Base-by-base conservation (phyloP, 805 yeast species). In the Candida verbasci region DNA sequence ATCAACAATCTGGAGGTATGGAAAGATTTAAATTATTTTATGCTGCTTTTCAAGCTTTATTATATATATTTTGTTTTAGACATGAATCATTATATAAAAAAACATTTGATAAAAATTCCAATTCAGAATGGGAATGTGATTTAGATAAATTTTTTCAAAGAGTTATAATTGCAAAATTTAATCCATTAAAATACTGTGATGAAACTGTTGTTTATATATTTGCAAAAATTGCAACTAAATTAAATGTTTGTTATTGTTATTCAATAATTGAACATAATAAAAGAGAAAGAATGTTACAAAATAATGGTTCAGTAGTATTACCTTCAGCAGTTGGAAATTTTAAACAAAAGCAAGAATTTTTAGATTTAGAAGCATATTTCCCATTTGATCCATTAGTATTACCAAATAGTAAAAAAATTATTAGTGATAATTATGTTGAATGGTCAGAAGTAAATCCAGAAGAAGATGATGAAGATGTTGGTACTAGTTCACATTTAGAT, bases 381-480 rank as follows among this genome's bases (percentile, higher is more conserved):
- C 98, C 98, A 9, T 91, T 86, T 56, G 97, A 91, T 65, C 98
- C 98, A 1, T 60, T 93, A 43, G 76, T 84, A 34, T 70, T 91
- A 44, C 82, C 80, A 30, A 60, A 60, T 9, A 74, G 86, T 32
- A 77, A 80, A 48, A 56, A 61, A 26, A 55, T 77, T 23, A 62
- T 93, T 38, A 65, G 70, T 22, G 68, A 61, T 5, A 70, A 72
- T 41, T 68, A 65, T 36, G 78, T 89, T 18, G 93, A 88, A 49
- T 91, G 97, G 97, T 51, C 62, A 5, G 63, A 63, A 26, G 72
- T 65, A 15, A 65, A 67, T 37, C 72, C 72, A 6, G 56, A 55
- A 31, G 72, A 72, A 24, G 88, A 80, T 23, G 82, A 82, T 27
- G 82, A 77, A 17, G 70, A 61, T 8, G 59, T 52, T 28, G 48